These are phyloP conservation scores for Alternaria tenuissima DNA, from an alignment of 2,329 filamentous ascomycete species.

Conservation along the genomic window DNA sequence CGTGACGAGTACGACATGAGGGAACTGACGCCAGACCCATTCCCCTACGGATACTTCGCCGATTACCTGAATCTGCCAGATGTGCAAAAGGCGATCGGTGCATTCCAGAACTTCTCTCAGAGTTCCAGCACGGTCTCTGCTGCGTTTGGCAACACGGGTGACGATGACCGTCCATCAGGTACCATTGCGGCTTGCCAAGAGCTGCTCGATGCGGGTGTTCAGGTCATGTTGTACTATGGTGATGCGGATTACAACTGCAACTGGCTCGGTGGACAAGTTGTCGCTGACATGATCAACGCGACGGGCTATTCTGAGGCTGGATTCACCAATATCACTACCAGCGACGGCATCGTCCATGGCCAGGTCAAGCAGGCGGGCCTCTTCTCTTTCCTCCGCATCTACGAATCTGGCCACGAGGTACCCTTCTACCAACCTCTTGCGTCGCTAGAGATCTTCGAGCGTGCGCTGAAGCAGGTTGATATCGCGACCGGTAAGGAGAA, in stretches of 20 bases:
- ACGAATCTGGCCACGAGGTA: conserved; percentile 60
- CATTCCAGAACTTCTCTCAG: conserved; percentile 65
- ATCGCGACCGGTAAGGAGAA: conserved; percentile 58
- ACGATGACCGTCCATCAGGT: conserved; percentile 57
- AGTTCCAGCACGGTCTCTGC: conserved; percentile 54
- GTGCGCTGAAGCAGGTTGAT: conserved; percentile 58
- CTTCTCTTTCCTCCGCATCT: conserved; percentile 61
- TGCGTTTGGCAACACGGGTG: conserved; percentile 60
- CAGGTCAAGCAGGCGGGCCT: conserved; percentile 62
- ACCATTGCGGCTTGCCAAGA: conserved; percentile 53
- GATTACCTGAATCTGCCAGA: conserved; percentile 66
- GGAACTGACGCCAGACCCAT: conserved; percentile 64
- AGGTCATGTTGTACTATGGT: conserved; percentile 56
- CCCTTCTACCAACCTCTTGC: conserved; percentile 65
- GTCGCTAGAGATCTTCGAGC: conserved; percentile 60
- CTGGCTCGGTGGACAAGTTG: conserved; percentile 56
- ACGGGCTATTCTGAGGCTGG: conserved; percentile 56
- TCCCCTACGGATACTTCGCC: conserved; percentile 64
- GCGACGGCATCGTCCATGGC: conserved; percentile 59
- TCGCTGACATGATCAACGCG: conserved; percentile 52
- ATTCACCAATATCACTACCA: conserved; percentile 57
- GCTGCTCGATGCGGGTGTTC: conserved; percentile 52
- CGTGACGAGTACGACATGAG: conserved; percentile 69
- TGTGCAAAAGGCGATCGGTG: conserved; percentile 67
- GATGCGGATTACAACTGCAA: conserved; percentile 61